These are phyloP conservation scores for Saururus chinensis DNA, from an alignment of 164 flowering plant species.

Conservation along the genomic window DNA sequence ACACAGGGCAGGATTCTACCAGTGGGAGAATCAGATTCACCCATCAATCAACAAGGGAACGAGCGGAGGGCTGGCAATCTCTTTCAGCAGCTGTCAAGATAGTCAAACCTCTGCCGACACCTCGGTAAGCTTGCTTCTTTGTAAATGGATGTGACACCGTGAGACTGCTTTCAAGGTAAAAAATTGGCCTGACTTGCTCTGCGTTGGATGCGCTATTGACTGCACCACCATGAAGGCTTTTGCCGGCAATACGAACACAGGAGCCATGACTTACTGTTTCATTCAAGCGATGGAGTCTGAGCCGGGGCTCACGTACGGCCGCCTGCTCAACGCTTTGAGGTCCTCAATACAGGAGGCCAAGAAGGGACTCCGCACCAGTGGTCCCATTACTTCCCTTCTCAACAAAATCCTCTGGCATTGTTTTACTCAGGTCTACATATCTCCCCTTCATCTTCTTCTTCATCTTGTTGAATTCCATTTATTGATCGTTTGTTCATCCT, in stretches of 20 bases:
- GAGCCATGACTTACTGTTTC: constrained; percentile 2
- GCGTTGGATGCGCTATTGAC: neutral
- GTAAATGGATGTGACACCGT: neutral
- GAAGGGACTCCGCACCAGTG: constrained; percentile 20
- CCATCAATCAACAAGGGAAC: constrained; percentile 65
- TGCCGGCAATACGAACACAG: neutral
- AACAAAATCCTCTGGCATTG: constrained; percentile 12
- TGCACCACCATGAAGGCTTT: neutral
- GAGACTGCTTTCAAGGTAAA: neutral
- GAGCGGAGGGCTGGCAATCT: constrained; percentile 62
- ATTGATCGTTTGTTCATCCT: too few relatives aligned
- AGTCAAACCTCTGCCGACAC: constrained; percentile 77
- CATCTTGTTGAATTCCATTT: neutral
- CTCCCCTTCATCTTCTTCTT: neutral
- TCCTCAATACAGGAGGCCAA: constrained; percentile 29
- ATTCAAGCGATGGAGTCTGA: neutral
- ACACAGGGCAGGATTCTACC: constrained; percentile 44
- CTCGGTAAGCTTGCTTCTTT: constrained; percentile 28
- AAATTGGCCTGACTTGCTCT: neutral
- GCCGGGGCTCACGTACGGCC: constrained; percentile 32
- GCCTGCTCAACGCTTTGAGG: constrained; percentile 40
- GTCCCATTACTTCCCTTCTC: constrained; percentile 25
- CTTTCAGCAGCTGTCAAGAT: constrained; percentile 79
- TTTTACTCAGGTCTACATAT: constrained; percentile 19
- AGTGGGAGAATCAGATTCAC: constrained; percentile 73